Base-by-base conservation (phyloP, 768 basidiomycete species). In the Hypholoma fasciculare region DNA sequence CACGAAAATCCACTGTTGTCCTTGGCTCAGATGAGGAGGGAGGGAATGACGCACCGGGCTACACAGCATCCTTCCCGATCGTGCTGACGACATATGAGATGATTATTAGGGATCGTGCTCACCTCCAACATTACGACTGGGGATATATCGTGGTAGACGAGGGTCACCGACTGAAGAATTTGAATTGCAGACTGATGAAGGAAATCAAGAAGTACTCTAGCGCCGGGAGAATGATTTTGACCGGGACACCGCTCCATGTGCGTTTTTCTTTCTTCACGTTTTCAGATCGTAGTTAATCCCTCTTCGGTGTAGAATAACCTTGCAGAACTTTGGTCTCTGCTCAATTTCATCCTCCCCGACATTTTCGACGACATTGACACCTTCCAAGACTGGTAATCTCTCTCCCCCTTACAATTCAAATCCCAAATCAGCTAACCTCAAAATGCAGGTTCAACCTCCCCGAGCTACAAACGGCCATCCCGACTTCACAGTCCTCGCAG, bases 101-200 rank as follows among this genome's bases (percentile, higher is more conserved):
- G 70, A 85, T 95, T 63, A 96, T 95, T 67, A 89, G 84, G 59
- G 91, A 97, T 71, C 83, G 87, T 30, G 72, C 77, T 38, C 82
- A 87, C 64, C 80, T 82, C 30, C 63, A 72, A 0, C 81, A 80
- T 58, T 91, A 90, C 69, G 74, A 83, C 43, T 93, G 90, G 89
- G 87, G 91, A 23, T 97, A 96, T 69, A 93, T 98, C 69, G 92
- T 98, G 58, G 96, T 99, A 2, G 94, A 96, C 69, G 94, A 96
- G 73, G 94, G 96, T 0, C 97, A 99, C 72, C 80, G 96, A 20
- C 72, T 99, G 69, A 98, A 98, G 78, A 99, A 99, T 66, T 78
- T 96, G 57, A 85, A 98, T 66, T 94, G 94, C 72, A 89, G 85
- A 75, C 83, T 98, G 14, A 92, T 98, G 73, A 81, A 82, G 57